Percentiles rank a stretch among this genome's conserved stretches.
phyloP scores from a whole-genome alignment of 192 early-diverging fungal genomes.

The Coemansia javaensis region DNA sequence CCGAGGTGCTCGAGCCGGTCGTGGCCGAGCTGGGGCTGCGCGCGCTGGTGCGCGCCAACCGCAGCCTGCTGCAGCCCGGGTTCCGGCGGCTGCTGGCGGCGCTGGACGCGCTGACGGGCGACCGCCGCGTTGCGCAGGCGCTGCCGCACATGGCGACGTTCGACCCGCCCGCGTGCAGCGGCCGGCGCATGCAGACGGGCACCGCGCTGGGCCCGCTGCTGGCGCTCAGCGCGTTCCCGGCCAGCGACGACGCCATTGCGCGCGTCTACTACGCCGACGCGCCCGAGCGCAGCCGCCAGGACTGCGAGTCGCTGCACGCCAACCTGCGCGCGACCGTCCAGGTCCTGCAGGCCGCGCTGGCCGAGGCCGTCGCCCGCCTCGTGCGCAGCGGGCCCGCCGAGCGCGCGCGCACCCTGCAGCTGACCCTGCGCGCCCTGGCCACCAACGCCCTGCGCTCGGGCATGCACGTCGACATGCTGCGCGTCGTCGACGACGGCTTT shows the following conservation, averaged over 20 bases:
- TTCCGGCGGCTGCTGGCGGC: slow-evolving; percentile 40
- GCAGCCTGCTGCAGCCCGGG: slow-evolving; percentile 39
- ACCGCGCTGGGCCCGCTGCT: slow-evolving; percentile 37
- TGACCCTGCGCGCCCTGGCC: slow-evolving; percentile 59
- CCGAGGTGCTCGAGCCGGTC: slow-evolving; percentile 29
- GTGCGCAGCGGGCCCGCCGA: slow-evolving; percentile 60
- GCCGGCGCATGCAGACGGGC: slow-evolving; percentile 30
- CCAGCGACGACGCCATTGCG: slow-evolving; percentile 23
- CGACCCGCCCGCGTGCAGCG: slow-evolving; percentile 26
- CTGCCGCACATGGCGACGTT: slow-evolving; percentile 31
- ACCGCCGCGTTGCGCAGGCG: slow-evolving; percentile 18
- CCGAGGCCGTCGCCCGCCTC: slow-evolving; percentile 55
- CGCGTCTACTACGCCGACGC: slow-evolving; percentile 45
- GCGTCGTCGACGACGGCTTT: slow-evolving; percentile 82
- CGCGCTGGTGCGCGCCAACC: slow-evolving; percentile 13
- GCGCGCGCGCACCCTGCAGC: slow-evolving; percentile 59
- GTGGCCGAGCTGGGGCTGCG: slow-evolving; percentile 34
- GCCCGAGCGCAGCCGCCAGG: slow-evolving; percentile 50
- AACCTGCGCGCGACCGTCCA: slow-evolving; percentile 59
- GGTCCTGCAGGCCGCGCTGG: slow-evolving; percentile 53
- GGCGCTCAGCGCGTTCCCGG: slow-evolving; percentile 34
- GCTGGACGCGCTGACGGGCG: slow-evolving; percentile 19
- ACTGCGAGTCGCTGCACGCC: slow-evolving; percentile 53
- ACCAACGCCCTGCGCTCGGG: slow-evolving; percentile 68
- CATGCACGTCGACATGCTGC: slow-evolving; percentile 72